phyloP scores from a whole-genome alignment of 768 basidiomycete genomes.

The Dioszegia aurantiaca region DNA sequence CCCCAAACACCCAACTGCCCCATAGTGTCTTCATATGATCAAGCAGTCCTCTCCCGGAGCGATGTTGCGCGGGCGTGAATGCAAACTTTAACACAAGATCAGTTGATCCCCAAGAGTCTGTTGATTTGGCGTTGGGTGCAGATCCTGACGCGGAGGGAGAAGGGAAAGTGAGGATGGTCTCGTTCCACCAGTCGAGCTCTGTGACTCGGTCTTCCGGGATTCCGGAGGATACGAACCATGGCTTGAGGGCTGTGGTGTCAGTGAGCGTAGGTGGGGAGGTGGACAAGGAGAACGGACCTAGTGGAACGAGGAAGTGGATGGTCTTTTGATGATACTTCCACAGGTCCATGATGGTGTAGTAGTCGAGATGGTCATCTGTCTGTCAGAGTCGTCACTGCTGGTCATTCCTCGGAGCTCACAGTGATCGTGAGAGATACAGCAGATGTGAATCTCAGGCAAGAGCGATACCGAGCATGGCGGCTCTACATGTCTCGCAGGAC shows the following conservation, averaged over 20 bases:
- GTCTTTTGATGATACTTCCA: constrained; percentile 44
- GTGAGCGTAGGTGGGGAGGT: background rate
- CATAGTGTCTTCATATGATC: constrained; percentile 52
- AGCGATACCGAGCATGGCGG: constrained; percentile 43
- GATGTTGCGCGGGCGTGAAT: constrained; percentile 52
- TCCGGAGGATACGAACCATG: constrained; percentile 44
- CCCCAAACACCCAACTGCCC: constrained; percentile 49
- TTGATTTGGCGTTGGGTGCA: background rate
- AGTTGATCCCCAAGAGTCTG: background rate
- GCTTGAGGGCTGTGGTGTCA: constrained; percentile 34
- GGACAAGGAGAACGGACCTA: constrained; percentile 25
- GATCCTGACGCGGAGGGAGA: constrained; percentile 6
- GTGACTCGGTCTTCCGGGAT: constrained; percentile 43
- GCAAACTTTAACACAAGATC: constrained; percentile 43
- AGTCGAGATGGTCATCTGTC: constrained; percentile 52
- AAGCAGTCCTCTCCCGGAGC: constrained; percentile 46
- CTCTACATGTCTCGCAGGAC: constrained; percentile 44
- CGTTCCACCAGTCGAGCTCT: constrained; percentile 51
- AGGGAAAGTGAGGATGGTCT: constrained; percentile 37
- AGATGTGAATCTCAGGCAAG: constrained; percentile 47
- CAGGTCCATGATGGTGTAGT: constrained; percentile 48
- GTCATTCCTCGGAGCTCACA: constrained; percentile 30
- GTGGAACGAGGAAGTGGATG: constrained; percentile 50
- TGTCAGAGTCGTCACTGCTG: background rate
- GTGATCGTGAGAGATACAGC: constrained; percentile 51